These are phyloP conservation scores for Chlamydomonas schloesseri DNA, from an alignment of 139 green algal genomes.

Conservation along the genomic window DNA sequence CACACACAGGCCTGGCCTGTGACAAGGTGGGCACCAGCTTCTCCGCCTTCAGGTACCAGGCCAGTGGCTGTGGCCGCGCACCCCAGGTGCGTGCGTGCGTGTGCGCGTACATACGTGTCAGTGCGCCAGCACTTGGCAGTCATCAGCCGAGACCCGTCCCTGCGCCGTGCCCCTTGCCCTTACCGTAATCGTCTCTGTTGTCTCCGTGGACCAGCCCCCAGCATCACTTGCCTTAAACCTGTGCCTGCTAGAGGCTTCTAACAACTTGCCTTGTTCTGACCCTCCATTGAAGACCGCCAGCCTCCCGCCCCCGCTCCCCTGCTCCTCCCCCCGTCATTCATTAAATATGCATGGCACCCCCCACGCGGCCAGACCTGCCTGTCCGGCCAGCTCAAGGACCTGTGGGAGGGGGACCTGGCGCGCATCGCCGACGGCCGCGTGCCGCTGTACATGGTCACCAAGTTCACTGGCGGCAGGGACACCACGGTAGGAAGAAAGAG, in stretches of 20 bases:
- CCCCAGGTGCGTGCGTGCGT: conserved; percentile 41
- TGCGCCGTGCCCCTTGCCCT: no score
- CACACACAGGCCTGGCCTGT: conserved; percentile 61
- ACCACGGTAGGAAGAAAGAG: conserved; percentile 40
- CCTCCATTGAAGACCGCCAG: no score
- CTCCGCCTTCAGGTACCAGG: conserved; percentile 74
- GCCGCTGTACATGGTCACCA: conserved; percentile 74
- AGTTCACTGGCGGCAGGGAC: conserved; percentile 65
- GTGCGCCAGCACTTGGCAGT: no score
- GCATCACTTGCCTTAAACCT: no score
- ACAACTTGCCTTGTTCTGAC: no score
- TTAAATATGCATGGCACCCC: no score
- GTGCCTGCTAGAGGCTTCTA: no score
- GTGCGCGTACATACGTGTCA: no score
- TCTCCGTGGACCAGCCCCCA: no score
- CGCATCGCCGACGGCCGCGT: conserved; percentile 62
- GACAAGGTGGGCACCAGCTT: conserved; percentile 78
- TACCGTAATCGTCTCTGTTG: no score
- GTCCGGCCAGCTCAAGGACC: conserved; percentile 74
- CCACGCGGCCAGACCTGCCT: conserved; percentile 69
- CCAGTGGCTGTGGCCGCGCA: conserved; percentile 50
- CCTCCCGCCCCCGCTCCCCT: background rate
- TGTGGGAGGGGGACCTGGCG: conserved; percentile 62
- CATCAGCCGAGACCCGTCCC: no score
- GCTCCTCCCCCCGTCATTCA: no score